Conservation (phyloP, 2,329 filamentous ascomycete species). For the Cladosporium sphaerospermum region DNA sequence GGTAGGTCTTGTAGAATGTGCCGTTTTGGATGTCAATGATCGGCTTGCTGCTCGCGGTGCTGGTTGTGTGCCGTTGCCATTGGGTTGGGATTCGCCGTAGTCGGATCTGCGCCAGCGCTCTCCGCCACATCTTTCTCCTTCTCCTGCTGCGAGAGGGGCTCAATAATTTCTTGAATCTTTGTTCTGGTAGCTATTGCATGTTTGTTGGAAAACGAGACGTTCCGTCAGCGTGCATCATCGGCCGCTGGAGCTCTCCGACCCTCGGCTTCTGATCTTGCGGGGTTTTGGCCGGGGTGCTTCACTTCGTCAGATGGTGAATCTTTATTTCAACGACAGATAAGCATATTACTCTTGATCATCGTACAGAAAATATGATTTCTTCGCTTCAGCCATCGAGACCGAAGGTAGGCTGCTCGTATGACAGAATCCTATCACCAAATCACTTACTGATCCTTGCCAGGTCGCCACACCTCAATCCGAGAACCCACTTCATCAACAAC, state of each 20-base stretch:
- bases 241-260: neutral
- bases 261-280: slow-evolving; percentile 8
- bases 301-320: neutral
- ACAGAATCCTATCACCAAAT: too few species aligned
- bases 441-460: neutral
- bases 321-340: slow-evolving; percentile 13
- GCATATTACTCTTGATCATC: slow-evolving; percentile 13
- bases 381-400: slow-evolving; percentile 36
- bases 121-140: neutral
- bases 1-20: slow-evolving; percentile 77
- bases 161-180: too few species aligned
- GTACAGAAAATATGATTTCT: slow-evolving; percentile 25
- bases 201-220: neutral
- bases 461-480: neutral
- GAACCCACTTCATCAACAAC: slow-evolving; percentile 1
- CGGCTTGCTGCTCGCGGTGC: neutral
- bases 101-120: slow-evolving; percentile 2
- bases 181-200: too few species aligned
- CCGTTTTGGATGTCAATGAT: slow-evolving; percentile 65
- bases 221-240: neutral
- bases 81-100: neutral
- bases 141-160: neutral
- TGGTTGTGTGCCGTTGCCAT: slow-evolving; percentile 2
- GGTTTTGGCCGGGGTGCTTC: neutral
- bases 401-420: slow-evolving; percentile 24